phyloP scores from a whole-genome alignment of 2,329 filamentous ascomycete genomes.

The Beauveria varroae region DNA sequence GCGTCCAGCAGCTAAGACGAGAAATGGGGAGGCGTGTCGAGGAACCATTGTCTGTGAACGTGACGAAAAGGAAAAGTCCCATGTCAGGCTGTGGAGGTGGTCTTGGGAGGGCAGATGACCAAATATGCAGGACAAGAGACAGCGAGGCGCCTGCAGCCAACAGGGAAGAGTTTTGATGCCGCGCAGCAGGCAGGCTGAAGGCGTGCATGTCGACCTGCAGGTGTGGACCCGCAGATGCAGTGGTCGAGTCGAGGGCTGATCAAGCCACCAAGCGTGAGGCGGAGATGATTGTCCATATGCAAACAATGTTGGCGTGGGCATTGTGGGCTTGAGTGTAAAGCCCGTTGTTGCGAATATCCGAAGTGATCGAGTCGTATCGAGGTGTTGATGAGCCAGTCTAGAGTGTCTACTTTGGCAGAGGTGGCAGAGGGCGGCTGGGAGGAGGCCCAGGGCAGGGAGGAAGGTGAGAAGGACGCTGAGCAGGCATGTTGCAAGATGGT shows the following conservation, averaged over 20 bases:
- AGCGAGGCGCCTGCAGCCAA: conserved; percentile 1
- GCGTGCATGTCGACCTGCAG: conserved; percentile 6
- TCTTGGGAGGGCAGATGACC: conserved; percentile 8
- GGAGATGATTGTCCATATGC: neutral
- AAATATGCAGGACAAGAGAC: conserved; percentile 8
- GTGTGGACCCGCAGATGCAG: conserved; percentile 5
- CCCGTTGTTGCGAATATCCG: neutral
- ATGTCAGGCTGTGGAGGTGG: neutral
- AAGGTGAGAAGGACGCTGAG: conserved; percentile 57
- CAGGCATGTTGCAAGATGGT: conserved; percentile 37
- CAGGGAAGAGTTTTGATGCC: conserved; percentile 1
- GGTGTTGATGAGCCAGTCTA: neutral
- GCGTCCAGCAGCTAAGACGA: neutral
- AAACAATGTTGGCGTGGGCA: neutral
- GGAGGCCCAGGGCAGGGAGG: conserved; percentile 61
- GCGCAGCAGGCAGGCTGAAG: conserved; percentile 9
- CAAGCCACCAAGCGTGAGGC: conserved; percentile 6
- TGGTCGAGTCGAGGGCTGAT: conserved; percentile 6
- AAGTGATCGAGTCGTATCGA: neutral
- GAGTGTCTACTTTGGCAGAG: conserved; percentile 52
- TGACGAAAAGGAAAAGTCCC: neutral
- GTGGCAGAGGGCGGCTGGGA: conserved; percentile 56
- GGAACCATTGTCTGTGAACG: neutral
- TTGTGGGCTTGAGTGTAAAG: neutral
- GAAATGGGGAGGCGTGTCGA: neutral